phyloP scores from a whole-genome alignment of 1,284 basidiomycete species.

The Ceratobasidium theobromae region DNA sequence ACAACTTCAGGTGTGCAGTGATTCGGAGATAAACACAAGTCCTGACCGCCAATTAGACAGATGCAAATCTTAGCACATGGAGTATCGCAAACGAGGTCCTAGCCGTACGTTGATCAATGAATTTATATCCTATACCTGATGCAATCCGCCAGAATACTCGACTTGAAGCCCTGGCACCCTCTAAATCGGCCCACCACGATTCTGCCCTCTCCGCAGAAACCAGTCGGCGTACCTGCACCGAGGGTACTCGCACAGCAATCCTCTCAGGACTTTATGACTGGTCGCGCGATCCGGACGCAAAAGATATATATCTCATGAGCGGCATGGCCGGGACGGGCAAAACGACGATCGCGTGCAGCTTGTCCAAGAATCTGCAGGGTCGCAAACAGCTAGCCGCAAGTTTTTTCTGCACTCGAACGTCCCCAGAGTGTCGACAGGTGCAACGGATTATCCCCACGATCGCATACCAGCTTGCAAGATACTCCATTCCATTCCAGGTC shows the following conservation, averaged over 20 bases:
- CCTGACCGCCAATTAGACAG: not conserved
- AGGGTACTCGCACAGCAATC: not conserved
- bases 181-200: not conserved
- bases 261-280: not conserved
- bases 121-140: no score
- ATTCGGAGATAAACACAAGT: not conserved
- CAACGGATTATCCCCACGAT: not conserved
- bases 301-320: slow-evolving; percentile 6
- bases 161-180: not conserved
- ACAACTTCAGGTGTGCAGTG: not conserved
- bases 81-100: slow-evolving; percentile 3
- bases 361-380: not conserved
- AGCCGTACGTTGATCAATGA: not conserved
- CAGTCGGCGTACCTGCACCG: not conserved
- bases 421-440: not conserved
- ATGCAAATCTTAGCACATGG: not conserved
- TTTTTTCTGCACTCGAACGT: slow-evolving; percentile 10
- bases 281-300: not conserved
- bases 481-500: not conserved
- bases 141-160: slow-evolving; percentile 1
- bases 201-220: not conserved
- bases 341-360: slow-evolving; percentile 11
- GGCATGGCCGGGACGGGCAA: no score
- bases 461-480: slow-evolving; percentile 4
- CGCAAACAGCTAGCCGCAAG: not conserved